These are phyloP conservation scores for Tympanopsis confertula DNA, from an alignment of 2,329 filamentous ascomycete genomes.

Conservation along the genomic window DNA sequence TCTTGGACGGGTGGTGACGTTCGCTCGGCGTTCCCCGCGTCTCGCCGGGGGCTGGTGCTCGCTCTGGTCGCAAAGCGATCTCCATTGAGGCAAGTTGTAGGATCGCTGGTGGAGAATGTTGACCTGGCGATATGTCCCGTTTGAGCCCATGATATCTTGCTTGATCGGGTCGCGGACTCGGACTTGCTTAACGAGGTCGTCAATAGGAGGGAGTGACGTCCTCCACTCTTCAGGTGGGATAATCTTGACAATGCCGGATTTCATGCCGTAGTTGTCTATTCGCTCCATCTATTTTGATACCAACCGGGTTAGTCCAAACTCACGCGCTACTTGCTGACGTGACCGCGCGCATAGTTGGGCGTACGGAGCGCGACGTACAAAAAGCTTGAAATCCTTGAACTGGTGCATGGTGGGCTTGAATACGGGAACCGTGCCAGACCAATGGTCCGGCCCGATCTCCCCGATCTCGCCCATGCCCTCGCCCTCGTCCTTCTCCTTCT, in stretches of 20 bases:
- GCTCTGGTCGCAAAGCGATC: slow-evolving; percentile 80
- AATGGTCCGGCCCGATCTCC: slow-evolving; percentile 75
- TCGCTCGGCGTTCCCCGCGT: slow-evolving; percentile 67
- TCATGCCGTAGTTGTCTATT: slow-evolving; percentile 91
- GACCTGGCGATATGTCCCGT: slow-evolving; percentile 90
- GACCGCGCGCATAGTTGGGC: background rate
- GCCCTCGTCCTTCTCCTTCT: slow-evolving; percentile 12
- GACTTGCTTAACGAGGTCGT: slow-evolving; percentile 81
- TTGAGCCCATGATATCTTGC: slow-evolving; percentile 92
- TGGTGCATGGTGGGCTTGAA: slow-evolving; percentile 94
- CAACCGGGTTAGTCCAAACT: no score
- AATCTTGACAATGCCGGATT: slow-evolving; percentile 91
- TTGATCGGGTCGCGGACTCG: slow-evolving; percentile 94
- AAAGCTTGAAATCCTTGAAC: slow-evolving; percentile 85
- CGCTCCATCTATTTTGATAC: slow-evolving; percentile 52
- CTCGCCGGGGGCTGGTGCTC: slow-evolving; percentile 90
- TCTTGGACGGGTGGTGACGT: slow-evolving; percentile 33
- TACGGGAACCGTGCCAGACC: slow-evolving; percentile 81
- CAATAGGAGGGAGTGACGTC: slow-evolving; percentile 63
- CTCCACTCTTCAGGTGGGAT: slow-evolving; percentile 91
- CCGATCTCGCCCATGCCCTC: slow-evolving; percentile 53
- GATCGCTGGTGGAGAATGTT: slow-evolving; percentile 93
- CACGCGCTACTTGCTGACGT: slow-evolving; percentile 13
- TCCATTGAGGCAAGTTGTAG: slow-evolving; percentile 96
- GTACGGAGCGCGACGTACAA: slow-evolving; percentile 39